Percentiles rank a stretch among this genome's conserved stretches.
phyloP scores from a whole-genome alignment of 805 yeast species.

The Starmerella cellae region DNA sequence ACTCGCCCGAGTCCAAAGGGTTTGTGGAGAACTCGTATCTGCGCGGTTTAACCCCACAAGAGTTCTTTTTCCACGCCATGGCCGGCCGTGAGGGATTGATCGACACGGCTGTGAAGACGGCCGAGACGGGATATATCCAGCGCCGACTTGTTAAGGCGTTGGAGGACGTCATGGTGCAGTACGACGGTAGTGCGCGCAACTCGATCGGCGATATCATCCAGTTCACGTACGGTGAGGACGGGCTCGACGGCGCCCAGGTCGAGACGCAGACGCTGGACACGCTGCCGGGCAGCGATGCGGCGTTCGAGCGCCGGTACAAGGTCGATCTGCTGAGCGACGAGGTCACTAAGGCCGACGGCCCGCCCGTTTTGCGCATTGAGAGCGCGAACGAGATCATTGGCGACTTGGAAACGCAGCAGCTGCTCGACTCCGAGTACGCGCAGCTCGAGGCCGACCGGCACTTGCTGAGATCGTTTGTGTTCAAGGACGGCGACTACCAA shows the following conservation, averaged over 20 bases:
- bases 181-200: slow-evolving; percentile 96
- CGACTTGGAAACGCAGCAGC: slow-evolving; percentile 66
- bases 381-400: slow-evolving; percentile 85
- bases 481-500: slow-evolving; percentile 83
- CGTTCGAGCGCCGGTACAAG: slow-evolving; percentile 72
- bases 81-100: slow-evolving; percentile 99
- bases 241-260: slow-evolving; percentile 95
- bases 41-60: slow-evolving; percentile 97
- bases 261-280: slow-evolving; percentile 94
- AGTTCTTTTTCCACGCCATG: slow-evolving; percentile 98
- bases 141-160: slow-evolving; percentile 94
- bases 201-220: slow-evolving; percentile 94
- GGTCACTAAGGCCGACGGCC: slow-evolving; percentile 32
- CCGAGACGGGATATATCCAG: slow-evolving; percentile 97
- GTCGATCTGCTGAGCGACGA: slow-evolving; percentile 60
- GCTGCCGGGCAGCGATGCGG: slow-evolving; percentile 78
- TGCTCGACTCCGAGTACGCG: slow-evolving; percentile 70
- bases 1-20: slow-evolving; percentile 96
- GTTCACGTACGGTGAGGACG: slow-evolving; percentile 97
- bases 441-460: slow-evolving; percentile 68
- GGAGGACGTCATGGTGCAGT: slow-evolving; percentile 95
- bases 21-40: slow-evolving; percentile 93
- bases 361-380: slow-evolving; percentile 61
- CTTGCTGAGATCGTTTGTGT: slow-evolving; percentile 64
- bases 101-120: slow-evolving; percentile 98